Evolutionary conservation across 495 filamentous ascomycete species (phyloP).

Genomic region (Penicillium manginii): DNA sequence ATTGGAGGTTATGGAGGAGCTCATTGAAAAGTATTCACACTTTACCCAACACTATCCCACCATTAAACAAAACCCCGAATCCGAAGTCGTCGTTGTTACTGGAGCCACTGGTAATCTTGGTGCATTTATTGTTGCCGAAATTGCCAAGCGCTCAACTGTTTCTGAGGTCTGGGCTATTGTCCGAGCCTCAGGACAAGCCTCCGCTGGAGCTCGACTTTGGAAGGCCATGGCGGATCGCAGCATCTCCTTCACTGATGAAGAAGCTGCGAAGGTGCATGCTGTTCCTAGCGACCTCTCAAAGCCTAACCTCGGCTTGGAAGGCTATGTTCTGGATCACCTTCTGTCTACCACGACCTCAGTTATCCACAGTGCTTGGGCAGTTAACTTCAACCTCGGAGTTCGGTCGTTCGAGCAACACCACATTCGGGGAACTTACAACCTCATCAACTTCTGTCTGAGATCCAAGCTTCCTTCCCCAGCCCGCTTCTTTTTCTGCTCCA

Average conservation of each 20-base stretch:
- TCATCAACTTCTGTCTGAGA: slow-evolving; percentile 60
- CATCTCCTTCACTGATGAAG: slow-evolving; percentile 18
- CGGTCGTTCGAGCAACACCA: slow-evolving; percentile 61
- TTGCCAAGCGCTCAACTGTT: slow-evolving; percentile 37
- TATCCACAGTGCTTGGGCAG: slow-evolving; percentile 70
- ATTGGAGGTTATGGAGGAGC: slow-evolving; percentile 30
- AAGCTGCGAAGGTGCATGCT: slow-evolving; percentile 28
- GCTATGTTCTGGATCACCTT: slow-evolving; percentile 42
- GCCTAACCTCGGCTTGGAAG: slow-evolving; percentile 48
- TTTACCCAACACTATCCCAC: slow-evolving; percentile 40
- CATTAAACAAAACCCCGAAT: slow-evolving; percentile 13
- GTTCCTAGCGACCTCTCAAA: slow-evolving; percentile 34
- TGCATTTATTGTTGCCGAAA: slow-evolving; percentile 54
- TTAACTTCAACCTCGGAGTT: slow-evolving; percentile 73
- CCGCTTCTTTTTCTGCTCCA: slow-evolving; percentile 64
- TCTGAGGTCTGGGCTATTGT: slow-evolving; percentile 60
- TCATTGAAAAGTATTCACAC: slow-evolving; percentile 46
- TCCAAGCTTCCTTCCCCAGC: slow-evolving; percentile 35
- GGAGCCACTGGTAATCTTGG: slow-evolving; percentile 68
- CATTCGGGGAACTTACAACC: slow-evolving; percentile 59
- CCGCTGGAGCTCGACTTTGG: slow-evolving; percentile 26
- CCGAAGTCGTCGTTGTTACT: slow-evolving; percentile 46
- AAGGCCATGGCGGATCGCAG: slow-evolving; percentile 27
- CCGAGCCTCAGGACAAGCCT: slow-evolving; percentile 45
- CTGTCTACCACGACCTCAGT: slow-evolving; percentile 48